phyloP scores from a whole-genome alignment of 192 early-diverging fungal species.

The Coemansia brasiliensis region DNA sequence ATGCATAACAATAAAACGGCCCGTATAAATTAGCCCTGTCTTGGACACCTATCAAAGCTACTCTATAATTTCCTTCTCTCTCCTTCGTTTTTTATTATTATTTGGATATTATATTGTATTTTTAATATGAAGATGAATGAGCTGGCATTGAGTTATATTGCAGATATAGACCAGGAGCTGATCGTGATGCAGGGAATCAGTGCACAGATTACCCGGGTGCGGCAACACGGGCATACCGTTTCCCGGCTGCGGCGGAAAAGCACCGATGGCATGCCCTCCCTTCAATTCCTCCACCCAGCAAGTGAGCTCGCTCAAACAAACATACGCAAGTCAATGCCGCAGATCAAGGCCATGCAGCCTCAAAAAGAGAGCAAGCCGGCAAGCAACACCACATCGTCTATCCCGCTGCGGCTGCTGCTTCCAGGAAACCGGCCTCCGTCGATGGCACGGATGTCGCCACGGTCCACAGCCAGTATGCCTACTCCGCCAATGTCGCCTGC shows the following conservation, averaged over 20 bases:
- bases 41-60: background rate
- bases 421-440: constrained; percentile 6
- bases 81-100: background rate
- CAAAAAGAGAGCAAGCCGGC: constrained; percentile 16
- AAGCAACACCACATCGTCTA: constrained; percentile 19
- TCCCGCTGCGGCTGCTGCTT: constrained; percentile 34
- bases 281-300: background rate
- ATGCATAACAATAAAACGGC: background rate
- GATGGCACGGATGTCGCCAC: background rate
- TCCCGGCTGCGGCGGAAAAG: constrained; percentile 7
- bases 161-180: constrained; percentile 39
- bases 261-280: background rate
- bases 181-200: constrained; percentile 42
- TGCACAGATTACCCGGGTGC: constrained; percentile 32
- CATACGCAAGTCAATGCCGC: constrained; percentile 8
- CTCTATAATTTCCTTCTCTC: background rate
- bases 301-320: background rate
- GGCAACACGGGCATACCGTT: constrained; percentile 15
- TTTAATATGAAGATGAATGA: constrained; percentile 11
- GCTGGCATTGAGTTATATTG: constrained; percentile 23
- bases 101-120: background rate
- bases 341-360: constrained; percentile 3
- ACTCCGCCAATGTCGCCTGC: constrained; percentile 13
- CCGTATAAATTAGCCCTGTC: constrained; percentile 3
- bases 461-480: background rate